Conservation (phyloP, 2,329 filamentous ascomycete species). For the Neonectria neomacrospora region DNA sequence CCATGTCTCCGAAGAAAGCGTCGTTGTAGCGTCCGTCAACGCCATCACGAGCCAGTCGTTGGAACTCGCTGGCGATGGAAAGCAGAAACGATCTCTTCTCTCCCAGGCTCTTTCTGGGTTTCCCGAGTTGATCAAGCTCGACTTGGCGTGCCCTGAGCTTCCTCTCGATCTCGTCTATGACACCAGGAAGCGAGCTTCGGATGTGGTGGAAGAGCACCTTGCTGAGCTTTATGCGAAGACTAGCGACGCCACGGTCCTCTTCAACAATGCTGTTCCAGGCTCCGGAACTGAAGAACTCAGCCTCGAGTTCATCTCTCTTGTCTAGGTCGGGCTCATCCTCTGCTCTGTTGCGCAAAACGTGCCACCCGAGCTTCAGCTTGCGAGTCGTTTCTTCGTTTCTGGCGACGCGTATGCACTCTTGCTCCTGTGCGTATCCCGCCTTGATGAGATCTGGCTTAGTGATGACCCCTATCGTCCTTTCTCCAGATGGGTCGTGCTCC, state of each 20-base stretch:
- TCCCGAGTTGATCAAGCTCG: conserved; percentile 37
- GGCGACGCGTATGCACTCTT: conserved; percentile 49
- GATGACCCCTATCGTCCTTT: conserved; percentile 66
- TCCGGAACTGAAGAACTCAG: conserved; percentile 46
- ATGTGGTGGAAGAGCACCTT: conserved; percentile 45
- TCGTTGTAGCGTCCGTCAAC: conserved; percentile 47
- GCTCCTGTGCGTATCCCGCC: conserved; percentile 53
- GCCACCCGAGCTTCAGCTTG: conserved; percentile 60
- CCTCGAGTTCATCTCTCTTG: conserved; percentile 47
- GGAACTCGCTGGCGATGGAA: conserved; percentile 50
- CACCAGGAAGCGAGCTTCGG: conserved; percentile 42
- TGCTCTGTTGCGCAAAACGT: conserved; percentile 62
- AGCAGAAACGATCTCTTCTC: conserved; percentile 50
- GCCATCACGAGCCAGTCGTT: conserved; percentile 45
- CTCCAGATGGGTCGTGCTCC: conserved; percentile 54
- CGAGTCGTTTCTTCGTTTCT: conserved; percentile 47
- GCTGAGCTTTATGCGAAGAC: conserved; percentile 50
- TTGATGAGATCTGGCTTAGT: conserved; percentile 63
- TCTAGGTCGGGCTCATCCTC: conserved; percentile 58
- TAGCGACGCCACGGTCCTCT: conserved; percentile 48
- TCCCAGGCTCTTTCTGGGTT: conserved; percentile 27
- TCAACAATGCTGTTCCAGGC: conserved; percentile 44
- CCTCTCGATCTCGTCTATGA: conserved; percentile 41
- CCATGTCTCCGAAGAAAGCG: conserved; percentile 50
- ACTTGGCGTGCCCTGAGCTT: conserved; percentile 35